Evolutionary conservation across 2,329 filamentous ascomycete species (phyloP), one percentile per base, ranked within the genome.

Genomic region (Epichloe gansuensis): DNA sequence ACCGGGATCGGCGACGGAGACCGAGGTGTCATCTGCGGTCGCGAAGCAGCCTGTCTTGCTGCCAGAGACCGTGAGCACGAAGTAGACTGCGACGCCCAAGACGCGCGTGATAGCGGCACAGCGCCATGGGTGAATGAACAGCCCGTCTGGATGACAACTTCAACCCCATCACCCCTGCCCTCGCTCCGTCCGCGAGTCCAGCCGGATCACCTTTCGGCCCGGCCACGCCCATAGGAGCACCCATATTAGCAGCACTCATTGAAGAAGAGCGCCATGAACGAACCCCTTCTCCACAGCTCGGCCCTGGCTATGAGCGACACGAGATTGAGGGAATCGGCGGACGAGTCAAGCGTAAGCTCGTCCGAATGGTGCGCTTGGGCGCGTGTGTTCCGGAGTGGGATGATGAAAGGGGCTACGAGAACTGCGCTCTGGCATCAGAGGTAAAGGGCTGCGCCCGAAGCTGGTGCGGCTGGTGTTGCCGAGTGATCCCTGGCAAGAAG

Each of bases 251-350:
- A 17, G 54, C 55, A 2, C 57, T 65, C 6, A 58, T 67, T 11
- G 65, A 64, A 11, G 63, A 67, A 41, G 59, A 67, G 15, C 61
- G 63, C 7, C 58, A 67, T 25, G 59, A 68, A 39, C 68, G 74
- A 35, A 77, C 74, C 28, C 72, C 75, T 13, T 74, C 71, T 17
- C 68, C 73, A 52, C 69, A 79, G 67, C 75, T 77, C 58, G 72
- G 85, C 54, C 76, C 87, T 0, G 90, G 90, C 3, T 96, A 95
- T 63, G 77, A 83, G 53, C 77, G 87, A 43, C 90, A 95, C 63
- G 91, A 96, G 68, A 87, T 96, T 55, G 88, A 95, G 62, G 91
- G 91, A 2, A 87, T 96, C 45, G 91, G 91, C 11, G 91, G 91
- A 0, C 79, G 86, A 13, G 81, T 96, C 51, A 95, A 95, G 74